phyloP scores from a whole-genome alignment of 1,284 basidiomycete species.

The Trichosporon sp. region DNA sequence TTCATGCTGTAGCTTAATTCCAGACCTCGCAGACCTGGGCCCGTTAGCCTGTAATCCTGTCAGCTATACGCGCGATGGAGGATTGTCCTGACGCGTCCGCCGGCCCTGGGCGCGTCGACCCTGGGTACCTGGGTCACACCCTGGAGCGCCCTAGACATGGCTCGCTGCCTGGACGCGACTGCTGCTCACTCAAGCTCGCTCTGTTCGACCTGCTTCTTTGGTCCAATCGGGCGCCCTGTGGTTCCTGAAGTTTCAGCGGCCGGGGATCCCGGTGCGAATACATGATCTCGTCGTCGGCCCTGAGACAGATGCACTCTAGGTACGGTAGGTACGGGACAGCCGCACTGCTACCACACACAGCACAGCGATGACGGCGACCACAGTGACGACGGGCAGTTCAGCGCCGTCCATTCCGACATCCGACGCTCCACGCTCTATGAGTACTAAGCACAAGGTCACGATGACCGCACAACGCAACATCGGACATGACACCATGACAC shows the following conservation, averaged over 20 bases:
- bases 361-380: background rate
- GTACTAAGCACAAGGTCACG: background rate
- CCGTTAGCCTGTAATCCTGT: too few relatives aligned
- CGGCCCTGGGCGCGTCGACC: background rate
- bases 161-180: background rate
- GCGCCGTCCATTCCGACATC: background rate
- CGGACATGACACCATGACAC: background rate
- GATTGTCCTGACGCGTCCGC: background rate
- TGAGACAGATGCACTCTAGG: background rate
- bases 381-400: too few relatives aligned
- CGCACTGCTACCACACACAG: background rate
- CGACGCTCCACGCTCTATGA: too few relatives aligned
- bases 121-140: background rate
- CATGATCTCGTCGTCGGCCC: background rate
- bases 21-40: background rate
- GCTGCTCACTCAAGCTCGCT: too few relatives aligned
- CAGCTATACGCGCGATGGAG: background rate
- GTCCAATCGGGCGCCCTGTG: background rate
- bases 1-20: background rate
- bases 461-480: background rate
- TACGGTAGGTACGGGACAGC: too few relatives aligned
- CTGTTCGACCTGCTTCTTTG: background rate
- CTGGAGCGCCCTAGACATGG: background rate
- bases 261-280: background rate
- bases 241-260: slow-evolving; percentile 1